Evolutionary conservation across 1,284 basidiomycete genomes (phyloP), one percentile per base, ranked within the genome.

Genomic region (Heterobasidion irregulare): DNA sequence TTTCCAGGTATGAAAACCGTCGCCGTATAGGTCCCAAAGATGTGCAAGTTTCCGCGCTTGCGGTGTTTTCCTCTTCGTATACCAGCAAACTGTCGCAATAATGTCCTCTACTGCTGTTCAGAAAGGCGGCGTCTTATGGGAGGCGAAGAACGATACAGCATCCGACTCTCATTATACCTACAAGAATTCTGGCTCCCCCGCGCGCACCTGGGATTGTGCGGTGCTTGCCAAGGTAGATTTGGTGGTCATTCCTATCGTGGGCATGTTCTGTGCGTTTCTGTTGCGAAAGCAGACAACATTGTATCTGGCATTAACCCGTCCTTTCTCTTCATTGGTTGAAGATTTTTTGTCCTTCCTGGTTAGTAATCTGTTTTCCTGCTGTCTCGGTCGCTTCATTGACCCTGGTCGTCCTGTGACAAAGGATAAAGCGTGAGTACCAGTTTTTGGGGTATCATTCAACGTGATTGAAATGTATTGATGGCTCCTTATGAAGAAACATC

Each of bases 201-300:
- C 26, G 26, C 26, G 26, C 26, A 26, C 26, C 5, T 26, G 26
- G 26, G 47, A 48, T n/a, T 16, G 47, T 2, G 16, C 16, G 15
- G 59, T 58, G 35, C 47, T 47, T 34, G 32, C 52, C 58, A 82
- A 80, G 61, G 61, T 80, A 45, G 78, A 82, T 58, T 52, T 72
- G 44, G 71, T 68, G 59, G 63, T 81, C 43, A 65, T 82, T 19
- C 78, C 79, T 2, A 62, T 80, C 6, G 72, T 76, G 15, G 68
- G 75, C 15, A 70, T 79, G 55, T 77, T 79, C 58, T 78, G 79
- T 80, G 53, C 57, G 76, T 64, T 8, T 49, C 13, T 8, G 13
- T 16, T 32, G 9, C 8, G n/a, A 44, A 12, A 44, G 8, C 16
- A 19, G 1, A 43, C 47, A 2, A 50, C 44, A n/a, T 12, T 43